A percentile compares a stretch with the other conserved stretches of the same genome.
Evolutionary conservation across 805 yeast genomes (phyloP).

Genomic region (Hyphopichia homilentoma): DNA sequence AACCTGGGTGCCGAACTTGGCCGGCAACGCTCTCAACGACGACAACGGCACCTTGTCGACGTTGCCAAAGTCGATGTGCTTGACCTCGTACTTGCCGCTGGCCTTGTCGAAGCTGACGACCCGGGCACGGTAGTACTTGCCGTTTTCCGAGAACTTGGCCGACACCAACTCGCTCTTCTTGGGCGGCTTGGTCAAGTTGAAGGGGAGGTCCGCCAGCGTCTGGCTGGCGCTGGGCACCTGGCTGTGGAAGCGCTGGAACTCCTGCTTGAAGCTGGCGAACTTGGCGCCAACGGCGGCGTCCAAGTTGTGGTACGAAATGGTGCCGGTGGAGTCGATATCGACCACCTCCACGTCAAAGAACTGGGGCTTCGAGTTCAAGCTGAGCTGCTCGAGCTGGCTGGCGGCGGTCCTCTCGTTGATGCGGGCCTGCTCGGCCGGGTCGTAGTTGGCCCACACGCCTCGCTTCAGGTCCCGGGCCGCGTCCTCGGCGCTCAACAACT

Average conservation of each 20-base stretch:
- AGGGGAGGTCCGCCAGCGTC: constrained; percentile 35
- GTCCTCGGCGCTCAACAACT: constrained; percentile 59
- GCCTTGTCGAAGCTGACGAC: constrained; percentile 45
- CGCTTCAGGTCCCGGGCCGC: constrained; percentile 49
- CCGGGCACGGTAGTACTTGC: constrained; percentile 57
- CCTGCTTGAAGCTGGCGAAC: constrained; percentile 42
- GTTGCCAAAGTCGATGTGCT: constrained; percentile 62
- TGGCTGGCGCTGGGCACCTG: constrained; percentile 34
- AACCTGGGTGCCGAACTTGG: constrained; percentile 37
- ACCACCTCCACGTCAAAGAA: constrained; percentile 53
- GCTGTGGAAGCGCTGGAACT: constrained; percentile 43
- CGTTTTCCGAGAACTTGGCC: constrained; percentile 49
- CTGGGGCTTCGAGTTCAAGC: constrained; percentile 33
- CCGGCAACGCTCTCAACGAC: constrained; percentile 51
- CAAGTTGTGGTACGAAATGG: constrained; percentile 43
- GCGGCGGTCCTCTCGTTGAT: constrained; percentile 15
- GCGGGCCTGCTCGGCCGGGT: constrained; percentile 30
- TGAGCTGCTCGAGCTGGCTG: constrained; percentile 10
- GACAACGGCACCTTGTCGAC: constrained; percentile 41
- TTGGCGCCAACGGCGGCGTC: constrained; percentile 33
- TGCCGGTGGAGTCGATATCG: constrained; percentile 43
- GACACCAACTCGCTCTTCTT: constrained; percentile 59
- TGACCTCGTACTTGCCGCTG: constrained; percentile 44
- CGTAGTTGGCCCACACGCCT: constrained; percentile 70
- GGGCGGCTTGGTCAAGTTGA: constrained; percentile 36